A percentile compares a stretch with the other conserved stretches of the same genome.
phyloP scores from a whole-genome alignment of 192 early-diverging fungal species.

The Backusella luteola region DNA sequence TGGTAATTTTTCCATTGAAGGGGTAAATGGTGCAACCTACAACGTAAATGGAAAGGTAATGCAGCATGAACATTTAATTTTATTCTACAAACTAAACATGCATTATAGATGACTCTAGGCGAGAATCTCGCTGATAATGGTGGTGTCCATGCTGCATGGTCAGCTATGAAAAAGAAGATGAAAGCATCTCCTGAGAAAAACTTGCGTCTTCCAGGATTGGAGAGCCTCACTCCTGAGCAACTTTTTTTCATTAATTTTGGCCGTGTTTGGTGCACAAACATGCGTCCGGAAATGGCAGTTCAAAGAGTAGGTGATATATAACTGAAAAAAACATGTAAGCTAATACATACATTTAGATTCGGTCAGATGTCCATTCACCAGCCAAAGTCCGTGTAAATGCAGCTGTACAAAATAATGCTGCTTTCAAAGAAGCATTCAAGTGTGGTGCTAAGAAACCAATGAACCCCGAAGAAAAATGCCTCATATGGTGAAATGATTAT shows the following conservation, averaged over 20 bases:
- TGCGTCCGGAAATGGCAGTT: conserved; percentile 36
- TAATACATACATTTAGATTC: conserved; percentile 32
- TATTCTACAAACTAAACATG: not conserved
- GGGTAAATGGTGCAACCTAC: conserved; percentile 31
- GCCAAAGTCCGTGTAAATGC: conserved; percentile 63
- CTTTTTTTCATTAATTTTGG: conserved; percentile 67
- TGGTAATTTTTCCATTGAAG: conserved; percentile 45
- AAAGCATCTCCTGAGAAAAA: conserved; percentile 26
- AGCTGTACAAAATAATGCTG: conserved; percentile 54
- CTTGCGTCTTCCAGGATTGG: conserved; percentile 41
- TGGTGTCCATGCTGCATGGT: conserved; percentile 48
- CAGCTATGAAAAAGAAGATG: conserved; percentile 31
- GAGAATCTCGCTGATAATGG: conserved; percentile 77
- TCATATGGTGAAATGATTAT: conserved; percentile 26
- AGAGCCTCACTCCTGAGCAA: conserved; percentile 50
- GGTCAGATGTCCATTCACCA: conserved; percentile 68
- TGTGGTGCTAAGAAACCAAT: conserved; percentile 53
- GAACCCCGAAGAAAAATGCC: conserved; percentile 63
- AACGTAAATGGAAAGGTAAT: conserved; percentile 54
- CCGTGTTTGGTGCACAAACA: conserved; percentile 60
- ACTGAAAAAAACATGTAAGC: not conserved
- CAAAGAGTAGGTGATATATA: not conserved
- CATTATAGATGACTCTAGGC: conserved; percentile 43
- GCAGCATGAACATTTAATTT: not conserved
- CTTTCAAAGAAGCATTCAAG: conserved; percentile 67